These are phyloP conservation scores for Penicillium lagena DNA, from an alignment of 495 filamentous ascomycete species.

Conservation along the genomic window DNA sequence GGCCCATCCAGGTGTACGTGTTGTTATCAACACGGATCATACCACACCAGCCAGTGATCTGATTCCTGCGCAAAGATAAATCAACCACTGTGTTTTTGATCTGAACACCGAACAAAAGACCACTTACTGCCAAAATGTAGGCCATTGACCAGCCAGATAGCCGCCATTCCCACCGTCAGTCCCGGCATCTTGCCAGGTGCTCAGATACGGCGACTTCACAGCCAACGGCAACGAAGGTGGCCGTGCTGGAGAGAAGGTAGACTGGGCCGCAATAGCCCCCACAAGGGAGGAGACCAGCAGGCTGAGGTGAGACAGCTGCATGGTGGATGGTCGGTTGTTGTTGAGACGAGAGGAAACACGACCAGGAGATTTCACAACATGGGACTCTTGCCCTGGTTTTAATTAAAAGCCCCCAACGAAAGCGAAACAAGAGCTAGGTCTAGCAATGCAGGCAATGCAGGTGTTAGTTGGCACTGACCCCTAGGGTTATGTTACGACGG, in stretches of 20 bases:
- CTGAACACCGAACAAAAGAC: not conserved
- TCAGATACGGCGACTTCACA: conserved; percentile 53
- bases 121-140: conserved; percentile 49
- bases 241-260: conserved; percentile 47
- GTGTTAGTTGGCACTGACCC: too few relatives aligned
- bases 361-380: conserved; percentile 11
- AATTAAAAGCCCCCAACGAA: too few relatives aligned
- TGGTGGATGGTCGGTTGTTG: conserved; percentile 8
- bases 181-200: conserved; percentile 48
- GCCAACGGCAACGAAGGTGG: conserved; percentile 52
- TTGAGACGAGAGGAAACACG: not conserved
- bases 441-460: too few relatives aligned
- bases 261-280: conserved; percentile 24
- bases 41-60: conserved; percentile 49
- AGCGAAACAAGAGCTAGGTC: too few relatives aligned
- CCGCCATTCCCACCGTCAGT: conserved; percentile 50
- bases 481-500: too few relatives aligned
- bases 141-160: conserved; percentile 53
- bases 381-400: conserved; percentile 3
- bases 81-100: not conserved
- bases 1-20: conserved; percentile 53
- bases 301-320: conserved; percentile 22
- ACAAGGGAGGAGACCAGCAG: conserved; percentile 19
- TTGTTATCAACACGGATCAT: conserved; percentile 50
- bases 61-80: conserved; percentile 23